Evolutionary conservation across 2,329 filamentous ascomycete genomes (phyloP).

Genomic region (Hymenoscyphus albidus): DNA sequence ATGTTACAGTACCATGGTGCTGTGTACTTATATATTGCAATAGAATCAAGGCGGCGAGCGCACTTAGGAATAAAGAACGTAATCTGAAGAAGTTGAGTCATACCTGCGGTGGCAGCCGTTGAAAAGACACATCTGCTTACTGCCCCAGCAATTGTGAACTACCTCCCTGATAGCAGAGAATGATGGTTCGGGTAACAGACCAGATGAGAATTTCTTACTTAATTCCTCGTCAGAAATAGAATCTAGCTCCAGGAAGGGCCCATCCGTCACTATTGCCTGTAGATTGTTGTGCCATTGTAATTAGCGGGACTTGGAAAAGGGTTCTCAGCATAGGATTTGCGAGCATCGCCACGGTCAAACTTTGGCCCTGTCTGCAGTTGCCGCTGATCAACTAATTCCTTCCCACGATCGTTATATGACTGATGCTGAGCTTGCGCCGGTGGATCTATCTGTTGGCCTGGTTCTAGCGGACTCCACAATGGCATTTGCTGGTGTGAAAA

Average conservation of each 20-base stretch:
- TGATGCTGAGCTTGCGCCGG: not conserved
- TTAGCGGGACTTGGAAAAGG: not conserved
- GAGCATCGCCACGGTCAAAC: not conserved
- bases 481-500: not conserved
- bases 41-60: no score
- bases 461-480: not conserved
- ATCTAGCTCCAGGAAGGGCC: not conserved
- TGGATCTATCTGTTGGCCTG: not conserved
- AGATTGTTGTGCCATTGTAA: not conserved
- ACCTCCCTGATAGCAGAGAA: not conserved
- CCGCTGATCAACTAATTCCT: not conserved
- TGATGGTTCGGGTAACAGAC: not conserved
- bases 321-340: not conserved
- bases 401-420: not conserved
- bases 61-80: no score
- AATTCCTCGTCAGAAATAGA: not conserved
- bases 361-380: not conserved
- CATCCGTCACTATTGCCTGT: not conserved
- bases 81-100: not conserved
- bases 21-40: no score
- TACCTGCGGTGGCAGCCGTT: not conserved
- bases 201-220: not conserved
- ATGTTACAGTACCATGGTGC: no score
- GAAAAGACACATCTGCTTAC: not conserved
- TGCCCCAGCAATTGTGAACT: not conserved